phyloP scores from a whole-genome alignment of 2,329 filamentous ascomycete genomes.

The Didymellaceae sp. region DNA sequence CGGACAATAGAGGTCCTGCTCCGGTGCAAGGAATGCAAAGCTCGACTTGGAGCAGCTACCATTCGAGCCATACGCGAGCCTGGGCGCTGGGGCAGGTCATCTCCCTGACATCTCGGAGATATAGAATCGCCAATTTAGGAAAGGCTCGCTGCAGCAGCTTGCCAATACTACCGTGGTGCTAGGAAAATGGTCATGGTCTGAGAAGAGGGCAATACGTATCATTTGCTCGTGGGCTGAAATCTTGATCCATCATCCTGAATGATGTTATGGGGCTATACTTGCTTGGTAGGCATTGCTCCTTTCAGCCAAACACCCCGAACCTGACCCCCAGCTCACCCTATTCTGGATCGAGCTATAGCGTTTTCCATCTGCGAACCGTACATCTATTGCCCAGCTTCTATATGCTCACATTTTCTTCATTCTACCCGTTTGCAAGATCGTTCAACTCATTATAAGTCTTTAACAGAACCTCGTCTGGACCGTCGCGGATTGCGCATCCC shows the following conservation, averaged over 20 bases:
- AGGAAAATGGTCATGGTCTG: slow-evolving; percentile 52
- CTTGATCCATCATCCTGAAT: slow-evolving; percentile 46
- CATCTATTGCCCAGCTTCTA: slow-evolving; percentile 42
- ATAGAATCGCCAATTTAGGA: slow-evolving; percentile 51
- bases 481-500: slow-evolving; percentile 8
- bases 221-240: slow-evolving; percentile 54
- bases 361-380: slow-evolving; percentile 39
- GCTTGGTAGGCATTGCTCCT: slow-evolving; percentile 47
- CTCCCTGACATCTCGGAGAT: slow-evolving; percentile 51
- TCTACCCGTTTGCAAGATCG: slow-evolving; percentile 20
- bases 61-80: slow-evolving; percentile 44
- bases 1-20: slow-evolving; percentile 33
- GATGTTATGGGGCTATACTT: slow-evolving; percentile 44
- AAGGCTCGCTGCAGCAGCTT: slow-evolving; percentile 55
- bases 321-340: slow-evolving; percentile 37
- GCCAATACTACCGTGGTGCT: slow-evolving; percentile 55
- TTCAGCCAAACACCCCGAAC: slow-evolving; percentile 50
- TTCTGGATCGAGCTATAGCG: slow-evolving; percentile 46
- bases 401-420: slow-evolving; percentile 33
- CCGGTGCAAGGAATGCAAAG: slow-evolving; percentile 50
- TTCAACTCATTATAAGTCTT: slow-evolving; percentile 9
- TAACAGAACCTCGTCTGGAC: neutral
- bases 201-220: slow-evolving; percentile 54
- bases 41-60: slow-evolving; percentile 44
- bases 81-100: slow-evolving; percentile 46